phyloP scores from a whole-genome alignment of 2,329 filamentous ascomycete genomes.

The Monosporascus sp. region DNA sequence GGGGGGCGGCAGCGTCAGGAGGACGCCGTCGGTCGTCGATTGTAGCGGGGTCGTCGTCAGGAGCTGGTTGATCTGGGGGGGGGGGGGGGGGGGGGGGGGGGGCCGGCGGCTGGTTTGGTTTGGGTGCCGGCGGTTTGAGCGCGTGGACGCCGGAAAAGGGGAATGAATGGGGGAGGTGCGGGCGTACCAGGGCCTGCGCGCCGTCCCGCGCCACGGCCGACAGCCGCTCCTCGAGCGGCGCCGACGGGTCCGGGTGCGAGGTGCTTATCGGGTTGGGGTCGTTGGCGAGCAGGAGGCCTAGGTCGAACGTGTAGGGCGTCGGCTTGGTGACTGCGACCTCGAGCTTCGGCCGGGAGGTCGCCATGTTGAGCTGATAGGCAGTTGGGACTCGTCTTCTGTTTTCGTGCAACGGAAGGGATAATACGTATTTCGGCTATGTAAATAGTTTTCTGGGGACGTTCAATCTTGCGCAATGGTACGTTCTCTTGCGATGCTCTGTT shows the following conservation, averaged over 20 bases:
- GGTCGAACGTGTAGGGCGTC: constrained; percentile 27
- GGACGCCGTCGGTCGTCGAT: constrained; percentile 64
- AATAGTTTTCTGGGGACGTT: too few species aligned
- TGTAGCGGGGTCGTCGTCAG: constrained; percentile 80
- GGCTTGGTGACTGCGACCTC: constrained; percentile 24
- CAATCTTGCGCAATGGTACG: too few species aligned
- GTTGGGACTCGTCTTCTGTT: not conserved
- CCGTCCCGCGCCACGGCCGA: constrained; percentile 76
- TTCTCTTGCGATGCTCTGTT: not conserved
- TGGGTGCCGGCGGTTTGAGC: not conserved
- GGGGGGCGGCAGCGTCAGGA: constrained; percentile 69
- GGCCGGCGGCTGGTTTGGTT: too few species aligned
- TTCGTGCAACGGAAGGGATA: not conserved
- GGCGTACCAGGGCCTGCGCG: constrained; percentile 66
- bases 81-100: too few species aligned
- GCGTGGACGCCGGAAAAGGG: not conserved
- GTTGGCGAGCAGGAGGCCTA: constrained; percentile 72
- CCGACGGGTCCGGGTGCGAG: constrained; percentile 36
- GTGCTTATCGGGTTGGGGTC: constrained; percentile 69
- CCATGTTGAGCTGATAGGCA: constrained; percentile 4
- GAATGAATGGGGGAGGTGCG: not conserved
- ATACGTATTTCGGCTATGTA: too few species aligned
- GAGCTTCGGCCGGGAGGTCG: constrained; percentile 23
- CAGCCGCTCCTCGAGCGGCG: constrained; percentile 60
- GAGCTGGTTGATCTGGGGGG: constrained; percentile 70